phyloP scores from a whole-genome alignment of 352 stramenopile genomes.

The Globisporangium barbulae region DNA sequence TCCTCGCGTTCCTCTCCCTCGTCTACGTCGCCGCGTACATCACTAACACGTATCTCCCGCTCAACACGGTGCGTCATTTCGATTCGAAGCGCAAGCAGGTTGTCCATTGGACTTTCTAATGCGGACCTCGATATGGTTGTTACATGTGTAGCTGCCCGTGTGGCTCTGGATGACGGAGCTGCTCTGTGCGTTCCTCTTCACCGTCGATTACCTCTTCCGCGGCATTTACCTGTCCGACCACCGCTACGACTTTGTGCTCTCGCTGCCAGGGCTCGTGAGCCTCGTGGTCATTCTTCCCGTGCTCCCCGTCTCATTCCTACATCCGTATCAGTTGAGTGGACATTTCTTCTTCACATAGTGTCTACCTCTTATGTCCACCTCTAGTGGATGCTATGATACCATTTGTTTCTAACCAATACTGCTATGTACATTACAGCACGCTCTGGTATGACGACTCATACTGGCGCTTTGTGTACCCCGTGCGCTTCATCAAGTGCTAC shows the following conservation, averaged over 20 bases:
- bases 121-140: not conserved
- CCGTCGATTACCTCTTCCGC: slow-evolving; percentile 66
- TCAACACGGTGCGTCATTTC: slow-evolving; percentile 32
- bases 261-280: slow-evolving; percentile 48
- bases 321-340: slow-evolving; percentile 63
- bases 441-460: slow-evolving; percentile 73
- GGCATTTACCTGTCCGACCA: slow-evolving; percentile 69
- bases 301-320: slow-evolving; percentile 71
- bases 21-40: slow-evolving; percentile 72
- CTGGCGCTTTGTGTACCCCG: slow-evolving; percentile 82
- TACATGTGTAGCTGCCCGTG: slow-evolving; percentile 44
- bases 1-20: slow-evolving; percentile 54
- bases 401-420: not conserved
- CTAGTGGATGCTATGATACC: not conserved
- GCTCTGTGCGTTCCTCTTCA: slow-evolving; percentile 59
- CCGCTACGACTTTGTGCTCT: slow-evolving; percentile 65
- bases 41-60: slow-evolving; percentile 71
- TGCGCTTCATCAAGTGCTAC: slow-evolving; percentile 85
- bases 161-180: slow-evolving; percentile 73
- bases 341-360: not conserved
- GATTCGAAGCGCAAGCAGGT: not conserved
- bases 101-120: not conserved
- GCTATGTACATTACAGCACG: slow-evolving; percentile 33
- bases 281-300: slow-evolving; percentile 70
- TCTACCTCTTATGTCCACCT: not conserved